Evolutionary conservation across 2,329 filamentous ascomycete genomes (phyloP), one percentile per base, ranked within the genome.

Genomic region (Fusarium equiseti): DNA sequence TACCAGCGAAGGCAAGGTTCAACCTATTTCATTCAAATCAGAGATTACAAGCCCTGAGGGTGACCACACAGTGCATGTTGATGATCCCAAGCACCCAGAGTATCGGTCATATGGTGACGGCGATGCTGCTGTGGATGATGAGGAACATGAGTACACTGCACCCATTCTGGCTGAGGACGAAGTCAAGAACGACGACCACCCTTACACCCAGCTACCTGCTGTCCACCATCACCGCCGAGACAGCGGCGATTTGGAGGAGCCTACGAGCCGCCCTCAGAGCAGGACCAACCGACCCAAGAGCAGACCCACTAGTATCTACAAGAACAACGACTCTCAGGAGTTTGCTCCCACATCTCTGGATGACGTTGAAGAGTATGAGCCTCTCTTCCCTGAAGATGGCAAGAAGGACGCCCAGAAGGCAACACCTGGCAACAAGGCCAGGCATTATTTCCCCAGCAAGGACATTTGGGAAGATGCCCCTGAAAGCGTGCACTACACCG

Each of bases 381-480:
- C 96, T 3, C 83, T 99, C 6, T 99, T 99, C 81, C 91, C 93
- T 0, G 94, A 96, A 60, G 92, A 95, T 18, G 86, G 87, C 6
- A 87, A 89, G 59, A 83, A 86, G 57, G 81, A 86, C 27, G 72
- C 82, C 56, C 78, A 82, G 20, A 77, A 79, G 32, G 75, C 79
- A 11, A 75, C 82, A 42, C 59, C 77, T 49, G 77, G 85, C 53
- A 85, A 86, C 69, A 85, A 89, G 70, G 83, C 86, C 66, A 88
- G 89, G 69, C 91, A 91, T 65, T 81, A 87, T 67, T 99, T 99
- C 81, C 96, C 96, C 2, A 98, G 95, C 79, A 92, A 95, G 79
- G 96, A 99, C 78, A 89, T 98, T 43, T 99, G 96, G 96, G 96
- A 99, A 82, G 97, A 99, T 79, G 91, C 94, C 1, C 96, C 97